Evolutionary conservation across 129 eudicot genomes (phyloP).

Genomic region (Tagetes erecta): DNA sequence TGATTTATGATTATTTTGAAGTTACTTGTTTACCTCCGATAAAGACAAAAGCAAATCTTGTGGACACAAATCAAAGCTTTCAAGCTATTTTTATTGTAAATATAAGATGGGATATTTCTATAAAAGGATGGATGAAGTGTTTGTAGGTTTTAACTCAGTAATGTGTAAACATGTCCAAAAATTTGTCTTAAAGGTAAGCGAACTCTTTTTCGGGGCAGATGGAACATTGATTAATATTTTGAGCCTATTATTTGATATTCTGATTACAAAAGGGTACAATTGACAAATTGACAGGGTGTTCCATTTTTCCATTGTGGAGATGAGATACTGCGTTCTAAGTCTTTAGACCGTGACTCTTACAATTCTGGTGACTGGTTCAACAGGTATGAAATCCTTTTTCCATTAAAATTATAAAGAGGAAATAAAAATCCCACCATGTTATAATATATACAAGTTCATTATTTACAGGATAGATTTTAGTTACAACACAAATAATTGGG

Average conservation of each 20-base stretch:
- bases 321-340: slow-evolving; percentile 92
- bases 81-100: neutral
- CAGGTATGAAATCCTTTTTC: slow-evolving; percentile 42
- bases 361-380: slow-evolving; percentile 96
- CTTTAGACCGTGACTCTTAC: slow-evolving; percentile 86
- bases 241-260: neutral
- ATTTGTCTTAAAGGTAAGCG: slow-evolving; percentile 1
- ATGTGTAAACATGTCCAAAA: neutral
- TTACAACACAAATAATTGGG: slow-evolving; percentile 90
- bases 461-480: slow-evolving; percentile 85
- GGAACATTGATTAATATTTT: neutral
- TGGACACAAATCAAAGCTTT: neutral
- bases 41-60: neutral
- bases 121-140: neutral
- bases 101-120: neutral
- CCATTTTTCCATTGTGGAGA: slow-evolving; percentile 97
- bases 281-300: slow-evolving; percentile 56
- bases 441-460: slow-evolving; percentile 1
- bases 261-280: slow-evolving; percentile 3
- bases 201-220: neutral
- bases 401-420: neutral
- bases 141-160: neutral
- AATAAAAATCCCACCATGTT: neutral
- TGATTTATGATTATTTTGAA: neutral
- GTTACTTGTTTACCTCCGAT: neutral